Conservation (phyloP, 371 early-diverging fungal species). For the Syncephalastrum racemosum region DNA sequence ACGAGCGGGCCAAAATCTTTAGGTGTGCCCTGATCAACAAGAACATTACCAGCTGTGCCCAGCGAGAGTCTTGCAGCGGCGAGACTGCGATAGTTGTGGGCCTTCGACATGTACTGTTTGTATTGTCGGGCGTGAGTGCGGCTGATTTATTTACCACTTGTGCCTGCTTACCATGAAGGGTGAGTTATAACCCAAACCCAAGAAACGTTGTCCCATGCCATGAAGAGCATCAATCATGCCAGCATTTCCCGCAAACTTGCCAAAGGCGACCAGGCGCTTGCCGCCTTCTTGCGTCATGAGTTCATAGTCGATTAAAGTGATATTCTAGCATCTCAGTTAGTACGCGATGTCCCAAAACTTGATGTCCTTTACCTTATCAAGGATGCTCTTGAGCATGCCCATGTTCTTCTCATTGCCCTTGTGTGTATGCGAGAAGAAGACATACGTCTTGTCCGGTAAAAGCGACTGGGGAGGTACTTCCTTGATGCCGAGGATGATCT, state of each 20-base stretch:
- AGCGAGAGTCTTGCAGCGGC: slow-evolving; percentile 79
- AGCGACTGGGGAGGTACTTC: slow-evolving; percentile 89
- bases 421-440: slow-evolving; percentile 97
- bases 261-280: slow-evolving; percentile 89
- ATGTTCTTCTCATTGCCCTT: slow-evolving; percentile 94
- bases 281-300: slow-evolving; percentile 78
- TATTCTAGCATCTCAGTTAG: slow-evolving; percentile 48
- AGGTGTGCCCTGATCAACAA: slow-evolving; percentile 86
- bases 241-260: slow-evolving; percentile 94
- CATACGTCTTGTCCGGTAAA: slow-evolving; percentile 85
- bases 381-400: slow-evolving; percentile 82
- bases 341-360: slow-evolving; percentile 4
- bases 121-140: background rate
- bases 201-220: slow-evolving; percentile 88
- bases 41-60: slow-evolving; percentile 74
- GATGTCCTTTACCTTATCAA: slow-evolving; percentile 72
- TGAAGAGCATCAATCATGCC: slow-evolving; percentile 92
- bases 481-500: slow-evolving; percentile 95
- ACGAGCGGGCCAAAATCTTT: slow-evolving; percentile 86
- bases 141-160: slow-evolving; percentile 1
- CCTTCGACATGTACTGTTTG: slow-evolving; percentile 75
- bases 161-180: slow-evolving; percentile 79
- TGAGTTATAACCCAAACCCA: slow-evolving; percentile 89
- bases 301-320: slow-evolving; percentile 95
- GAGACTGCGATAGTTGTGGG: slow-evolving; percentile 83